phyloP scores from a whole-genome alignment of 148 eudicot genomes.

The Nepenthes gracilis region DNA sequence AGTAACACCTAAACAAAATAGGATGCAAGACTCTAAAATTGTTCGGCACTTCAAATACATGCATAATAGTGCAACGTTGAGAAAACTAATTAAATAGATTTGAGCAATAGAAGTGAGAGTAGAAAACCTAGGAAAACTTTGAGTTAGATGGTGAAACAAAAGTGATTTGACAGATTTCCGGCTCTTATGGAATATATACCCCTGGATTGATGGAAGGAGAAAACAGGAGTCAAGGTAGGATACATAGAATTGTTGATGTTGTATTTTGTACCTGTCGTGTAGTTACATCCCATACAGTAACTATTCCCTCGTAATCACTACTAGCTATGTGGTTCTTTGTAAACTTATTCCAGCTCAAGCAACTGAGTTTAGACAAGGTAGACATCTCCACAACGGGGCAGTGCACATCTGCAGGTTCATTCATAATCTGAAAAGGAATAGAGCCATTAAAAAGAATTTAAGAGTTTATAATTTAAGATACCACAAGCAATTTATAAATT shows the following conservation, averaged over 20 bases:
- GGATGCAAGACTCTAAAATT: too few relatives aligned
- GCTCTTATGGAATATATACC: neutral
- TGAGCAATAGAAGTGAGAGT: too few relatives aligned
- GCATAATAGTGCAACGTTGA: too few relatives aligned
- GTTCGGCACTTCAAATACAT: too few relatives aligned
- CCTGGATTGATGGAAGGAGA: neutral
- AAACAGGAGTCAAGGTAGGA: too few relatives aligned
- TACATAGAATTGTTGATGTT: too few relatives aligned
- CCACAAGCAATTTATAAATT: too few relatives aligned
- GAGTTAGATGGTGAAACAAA: too few relatives aligned
- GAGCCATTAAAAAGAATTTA: neutral
- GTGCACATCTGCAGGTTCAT: conserved; percentile 59
- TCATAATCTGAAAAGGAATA: conserved; percentile 42
- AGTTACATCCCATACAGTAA: conserved; percentile 67
- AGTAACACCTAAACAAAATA: too few relatives aligned
- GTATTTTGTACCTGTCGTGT: conserved; percentile 44
- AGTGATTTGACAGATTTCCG: neutral
- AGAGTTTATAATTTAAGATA: neutral
- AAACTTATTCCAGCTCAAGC: conserved; percentile 72
- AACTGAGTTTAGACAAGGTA: conserved; percentile 59
- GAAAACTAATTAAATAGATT: too few relatives aligned
- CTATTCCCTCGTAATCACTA: conserved; percentile 73
- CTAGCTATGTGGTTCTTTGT: conserved; percentile 67
- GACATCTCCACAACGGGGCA: conserved; percentile 76
- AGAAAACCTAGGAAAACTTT: too few relatives aligned